Conservation (phyloP, 2,329 filamentous ascomycete genomes). For the Phyllosticta ampelicida region DNA sequence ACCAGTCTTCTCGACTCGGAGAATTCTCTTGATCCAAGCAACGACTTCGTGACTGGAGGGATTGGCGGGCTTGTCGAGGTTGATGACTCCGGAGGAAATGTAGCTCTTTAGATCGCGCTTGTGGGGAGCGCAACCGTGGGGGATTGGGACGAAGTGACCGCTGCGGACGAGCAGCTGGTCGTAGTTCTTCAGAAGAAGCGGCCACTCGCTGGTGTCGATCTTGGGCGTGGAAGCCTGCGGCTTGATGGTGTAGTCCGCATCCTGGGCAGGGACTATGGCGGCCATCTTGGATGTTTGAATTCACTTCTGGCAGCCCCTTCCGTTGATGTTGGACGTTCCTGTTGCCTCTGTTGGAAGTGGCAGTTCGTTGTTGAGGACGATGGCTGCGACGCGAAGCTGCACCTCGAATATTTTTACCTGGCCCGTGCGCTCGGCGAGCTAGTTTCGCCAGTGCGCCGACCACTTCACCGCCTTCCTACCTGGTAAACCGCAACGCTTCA, state of each 20-base stretch:
- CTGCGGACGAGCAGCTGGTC: slow-evolving; percentile 88
- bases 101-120: slow-evolving; percentile 96
- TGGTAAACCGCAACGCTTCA: not conserved
- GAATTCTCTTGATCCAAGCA: slow-evolving; percentile 96
- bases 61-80: slow-evolving; percentile 95
- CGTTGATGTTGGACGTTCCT: slow-evolving; percentile 10
- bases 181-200: slow-evolving; percentile 91
- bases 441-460: not conserved
- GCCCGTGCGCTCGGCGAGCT: slow-evolving; percentile 2
- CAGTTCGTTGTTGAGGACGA: slow-evolving; percentile 1
- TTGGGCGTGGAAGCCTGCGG: slow-evolving; percentile 66
- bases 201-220: slow-evolving; percentile 82
- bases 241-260: slow-evolving; percentile 81
- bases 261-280: slow-evolving; percentile 25
- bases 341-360: not conserved
- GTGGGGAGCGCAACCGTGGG: slow-evolving; percentile 79
- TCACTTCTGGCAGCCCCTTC: slow-evolving; percentile 3
- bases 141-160: slow-evolving; percentile 93
- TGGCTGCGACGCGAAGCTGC: slow-evolving; percentile 1
- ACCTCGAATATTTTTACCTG: slow-evolving; percentile 10
- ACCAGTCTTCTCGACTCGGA: slow-evolving; percentile 91
- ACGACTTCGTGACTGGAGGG: slow-evolving; percentile 98
- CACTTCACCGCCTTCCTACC: not conserved
- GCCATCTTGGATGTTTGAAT: slow-evolving; percentile 9
- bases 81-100: slow-evolving; percentile 95